phyloP scores from a whole-genome alignment of 768 basidiomycete species.

The Tricholoma hemisulphureum region DNA sequence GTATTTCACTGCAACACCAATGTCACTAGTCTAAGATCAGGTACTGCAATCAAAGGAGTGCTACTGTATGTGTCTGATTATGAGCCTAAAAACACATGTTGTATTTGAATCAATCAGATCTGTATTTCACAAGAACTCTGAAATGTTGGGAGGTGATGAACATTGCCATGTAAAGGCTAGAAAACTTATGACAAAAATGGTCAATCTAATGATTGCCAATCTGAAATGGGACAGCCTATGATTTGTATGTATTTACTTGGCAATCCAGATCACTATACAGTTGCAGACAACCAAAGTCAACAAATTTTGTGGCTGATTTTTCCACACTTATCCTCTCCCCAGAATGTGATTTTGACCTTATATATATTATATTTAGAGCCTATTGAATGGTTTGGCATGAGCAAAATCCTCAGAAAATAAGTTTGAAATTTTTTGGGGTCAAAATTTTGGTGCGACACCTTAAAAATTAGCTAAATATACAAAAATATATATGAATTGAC shows the following conservation, averaged over 20 bases:
- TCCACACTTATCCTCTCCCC: too few relatives aligned
- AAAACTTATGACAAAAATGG: constrained; percentile 33
- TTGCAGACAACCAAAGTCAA: too few relatives aligned
- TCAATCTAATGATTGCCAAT: constrained; percentile 32
- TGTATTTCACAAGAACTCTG: constrained; percentile 24
- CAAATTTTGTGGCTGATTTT: too few relatives aligned
- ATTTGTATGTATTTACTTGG: constrained; percentile 32
- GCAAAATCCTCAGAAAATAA: too few relatives aligned
- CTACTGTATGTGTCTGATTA: constrained; percentile 48
- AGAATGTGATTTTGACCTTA: too few relatives aligned
- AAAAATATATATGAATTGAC: too few relatives aligned
- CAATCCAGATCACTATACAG: constrained; percentile 40
- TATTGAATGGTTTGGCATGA: too few relatives aligned
- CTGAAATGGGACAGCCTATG: constrained; percentile 39
- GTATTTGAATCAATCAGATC: constrained; percentile 33
- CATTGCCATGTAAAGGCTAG: constrained; percentile 22
- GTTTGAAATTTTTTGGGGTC: too few relatives aligned
- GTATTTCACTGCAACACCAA: too few relatives aligned
- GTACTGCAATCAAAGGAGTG: too few relatives aligned
- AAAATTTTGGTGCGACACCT: constrained; percentile 5
- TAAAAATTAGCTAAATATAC: constrained; percentile 30
- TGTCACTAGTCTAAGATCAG: too few relatives aligned
- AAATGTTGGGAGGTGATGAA: constrained; percentile 18
- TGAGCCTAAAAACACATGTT: constrained; percentile 35
- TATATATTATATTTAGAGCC: too few relatives aligned